Evolutionary conservation across 805 yeast species (phyloP).

Genomic region (Kluyveromyces dobzhanskii): DNA sequence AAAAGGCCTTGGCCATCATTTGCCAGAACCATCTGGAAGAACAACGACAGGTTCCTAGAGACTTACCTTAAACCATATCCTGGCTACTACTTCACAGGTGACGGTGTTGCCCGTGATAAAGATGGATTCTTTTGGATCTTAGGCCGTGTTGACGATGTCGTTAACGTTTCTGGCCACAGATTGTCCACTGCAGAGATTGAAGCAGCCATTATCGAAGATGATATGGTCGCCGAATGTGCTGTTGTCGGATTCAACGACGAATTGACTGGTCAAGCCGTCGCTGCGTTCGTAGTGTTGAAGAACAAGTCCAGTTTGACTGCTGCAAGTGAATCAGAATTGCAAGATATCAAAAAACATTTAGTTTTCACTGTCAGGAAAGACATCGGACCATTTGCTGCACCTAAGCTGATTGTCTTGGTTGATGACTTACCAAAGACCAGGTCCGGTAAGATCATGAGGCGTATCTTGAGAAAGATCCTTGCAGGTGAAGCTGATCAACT

Average conservation of each 20-base stretch:
- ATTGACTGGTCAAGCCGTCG: slow-evolving; percentile 80
- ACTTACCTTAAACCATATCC: slow-evolving; percentile 80
- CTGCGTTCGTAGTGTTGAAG: slow-evolving; percentile 72
- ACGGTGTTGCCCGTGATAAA: slow-evolving; percentile 79
- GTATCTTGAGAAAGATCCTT: slow-evolving; percentile 68
- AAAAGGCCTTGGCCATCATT: slow-evolving; percentile 77
- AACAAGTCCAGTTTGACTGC: slow-evolving; percentile 31
- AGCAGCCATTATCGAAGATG: slow-evolving; percentile 69
- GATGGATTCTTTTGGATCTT: slow-evolving; percentile 82
- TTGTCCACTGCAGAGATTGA: slow-evolving; percentile 86
- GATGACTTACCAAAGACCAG: slow-evolving; percentile 79
- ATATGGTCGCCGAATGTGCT: slow-evolving; percentile 66
- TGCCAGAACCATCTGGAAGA: slow-evolving; percentile 75
- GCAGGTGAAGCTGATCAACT: slow-evolving; percentile 73
- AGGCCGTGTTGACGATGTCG: slow-evolving; percentile 86
- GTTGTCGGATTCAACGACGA: slow-evolving; percentile 80
- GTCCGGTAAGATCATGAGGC: slow-evolving; percentile 82
- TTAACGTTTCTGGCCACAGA: slow-evolving; percentile 80
- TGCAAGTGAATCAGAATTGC: slow-evolving; percentile 37
- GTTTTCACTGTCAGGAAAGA: slow-evolving; percentile 65
- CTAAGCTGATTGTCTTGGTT: slow-evolving; percentile 63
- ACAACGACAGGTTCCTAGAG: slow-evolving; percentile 66
- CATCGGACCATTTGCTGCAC: slow-evolving; percentile 84
- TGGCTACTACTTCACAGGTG: slow-evolving; percentile 80
- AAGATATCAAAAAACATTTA: slow-evolving; percentile 52